Conservation (phyloP, 163 green algal species). For the Scenedesmus sp. region DNA sequence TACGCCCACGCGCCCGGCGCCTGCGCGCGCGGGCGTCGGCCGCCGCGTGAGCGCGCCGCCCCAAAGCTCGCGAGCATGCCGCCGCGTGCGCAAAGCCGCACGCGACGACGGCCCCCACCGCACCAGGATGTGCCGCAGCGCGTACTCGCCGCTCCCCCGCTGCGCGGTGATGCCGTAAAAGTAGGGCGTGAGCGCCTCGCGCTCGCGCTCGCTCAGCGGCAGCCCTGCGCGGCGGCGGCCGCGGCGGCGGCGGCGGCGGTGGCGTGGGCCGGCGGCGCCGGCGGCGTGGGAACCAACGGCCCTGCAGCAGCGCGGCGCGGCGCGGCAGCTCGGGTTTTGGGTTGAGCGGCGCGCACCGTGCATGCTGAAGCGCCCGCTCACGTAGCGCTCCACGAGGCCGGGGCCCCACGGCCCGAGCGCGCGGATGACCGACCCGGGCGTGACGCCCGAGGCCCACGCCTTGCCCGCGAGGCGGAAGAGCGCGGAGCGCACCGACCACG, state of each 20-base stretch:
- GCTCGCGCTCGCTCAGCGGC: conserved; percentile 66
- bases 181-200: conserved; percentile 65
- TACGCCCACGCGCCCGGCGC: conserved; percentile 82
- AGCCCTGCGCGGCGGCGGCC: conserved; percentile 35
- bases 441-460: conserved; percentile 77
- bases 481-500: neutral
- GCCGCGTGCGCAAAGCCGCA: no score
- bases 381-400: conserved; percentile 16
- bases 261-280: neutral
- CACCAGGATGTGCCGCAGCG: conserved; percentile 74
- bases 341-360: conserved; percentile 27
- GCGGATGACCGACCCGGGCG: conserved; percentile 77
- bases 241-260: neutral
- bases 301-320: neutral
- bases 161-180: conserved; percentile 62
- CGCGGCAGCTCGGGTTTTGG: no score
- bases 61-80: neutral
- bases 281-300: neutral
- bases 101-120: no score
- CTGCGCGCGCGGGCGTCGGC: conserved; percentile 75
- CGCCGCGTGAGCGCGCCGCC: no score
- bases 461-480: conserved; percentile 49
- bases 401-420: conserved; percentile 76
- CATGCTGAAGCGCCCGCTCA: conserved; percentile 35
- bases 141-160: conserved; percentile 62